phyloP scores from a whole-genome alignment of 805 yeast species.

The Yamadazyma kitorensis region DNA sequence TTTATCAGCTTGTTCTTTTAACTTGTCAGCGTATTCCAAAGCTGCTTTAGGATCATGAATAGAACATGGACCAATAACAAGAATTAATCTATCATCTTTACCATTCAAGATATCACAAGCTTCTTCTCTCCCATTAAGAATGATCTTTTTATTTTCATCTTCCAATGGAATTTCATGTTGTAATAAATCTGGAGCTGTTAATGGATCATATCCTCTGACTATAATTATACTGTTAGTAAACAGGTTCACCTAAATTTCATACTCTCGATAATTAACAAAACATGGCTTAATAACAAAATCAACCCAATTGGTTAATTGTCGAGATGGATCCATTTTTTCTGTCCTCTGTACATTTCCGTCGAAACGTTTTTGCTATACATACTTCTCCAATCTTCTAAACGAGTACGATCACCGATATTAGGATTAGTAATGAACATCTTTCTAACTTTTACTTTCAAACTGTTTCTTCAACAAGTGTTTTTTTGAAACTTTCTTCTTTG shows the following conservation, averaged over 20 bases:
- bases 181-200: slow-evolving; percentile 87
- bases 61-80: slow-evolving; percentile 96
- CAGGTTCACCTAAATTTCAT: too few relatives aligned
- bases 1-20: slow-evolving; percentile 66
- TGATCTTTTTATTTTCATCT: slow-evolving; percentile 54
- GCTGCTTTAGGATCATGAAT: slow-evolving; percentile 91
- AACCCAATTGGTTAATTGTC: too few relatives aligned
- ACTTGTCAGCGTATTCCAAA: slow-evolving; percentile 74
- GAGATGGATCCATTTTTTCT: not conserved
- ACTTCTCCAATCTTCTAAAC: slow-evolving; percentile 56
- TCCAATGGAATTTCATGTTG: slow-evolving; percentile 80
- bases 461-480: too few relatives aligned
- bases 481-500: too few relatives aligned
- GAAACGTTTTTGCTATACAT: slow-evolving; percentile 26
- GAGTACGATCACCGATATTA: slow-evolving; percentile 76
- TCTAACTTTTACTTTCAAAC: too few relatives aligned
- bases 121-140: slow-evolving; percentile 73
- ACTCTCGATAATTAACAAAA: too few relatives aligned
- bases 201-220: slow-evolving; percentile 85
- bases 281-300: too few relatives aligned
- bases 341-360: not conserved
- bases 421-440: slow-evolving; percentile 83
- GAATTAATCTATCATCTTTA: slow-evolving; percentile 77
- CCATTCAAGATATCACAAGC: slow-evolving; percentile 72
- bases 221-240: slow-evolving; percentile 10